Conservation (phyloP, 352 stramenopile genomes). For the Pythium myriotylum region DNA sequence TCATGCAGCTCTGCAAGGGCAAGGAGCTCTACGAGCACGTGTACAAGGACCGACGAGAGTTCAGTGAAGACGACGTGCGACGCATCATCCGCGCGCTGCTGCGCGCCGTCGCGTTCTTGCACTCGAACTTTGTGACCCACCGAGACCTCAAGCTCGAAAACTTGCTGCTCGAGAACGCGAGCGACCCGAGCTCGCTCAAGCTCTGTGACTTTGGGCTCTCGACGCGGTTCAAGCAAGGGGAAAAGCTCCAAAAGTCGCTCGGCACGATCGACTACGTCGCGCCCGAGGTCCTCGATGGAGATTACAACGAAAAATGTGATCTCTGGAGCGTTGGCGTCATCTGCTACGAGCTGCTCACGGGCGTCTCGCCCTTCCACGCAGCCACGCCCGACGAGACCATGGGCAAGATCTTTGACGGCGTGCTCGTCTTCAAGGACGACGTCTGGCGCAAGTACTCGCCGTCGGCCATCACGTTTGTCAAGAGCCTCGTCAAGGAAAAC, state of each 20-base stretch:
- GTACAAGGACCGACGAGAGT: conserved; percentile 63
- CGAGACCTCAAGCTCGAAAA: conserved; percentile 87
- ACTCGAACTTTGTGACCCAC: conserved; percentile 83
- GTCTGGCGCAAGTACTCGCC: conserved; percentile 71
- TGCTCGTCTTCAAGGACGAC: conserved; percentile 70
- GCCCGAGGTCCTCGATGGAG: conserved; percentile 78
- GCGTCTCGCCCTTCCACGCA: conserved; percentile 70
- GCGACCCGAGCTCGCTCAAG: conserved; percentile 64
- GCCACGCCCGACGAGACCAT: conserved; percentile 77
- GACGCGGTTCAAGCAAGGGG: conserved; percentile 69
- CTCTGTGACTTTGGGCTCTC: conserved; percentile 85
- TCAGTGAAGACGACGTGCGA: conserved; percentile 70
- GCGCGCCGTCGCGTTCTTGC: conserved; percentile 60
- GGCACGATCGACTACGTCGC: conserved; percentile 86
- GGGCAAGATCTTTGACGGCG: conserved; percentile 80
- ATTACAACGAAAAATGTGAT: conserved; percentile 85
- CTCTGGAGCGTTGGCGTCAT: conserved; percentile 83
- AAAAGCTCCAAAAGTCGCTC: conserved; percentile 74
- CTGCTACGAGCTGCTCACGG: conserved; percentile 73
- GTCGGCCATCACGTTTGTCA: conserved; percentile 72
- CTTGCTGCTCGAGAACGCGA: conserved; percentile 70
- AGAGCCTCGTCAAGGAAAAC: conserved; percentile 79
- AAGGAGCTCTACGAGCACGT: conserved; percentile 81
- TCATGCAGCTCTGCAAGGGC: conserved; percentile 85
- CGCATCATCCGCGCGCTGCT: conserved; percentile 52